Conservation (phyloP, 352 stramenopile genomes). For the Phytophthora ohioensis region DNA sequence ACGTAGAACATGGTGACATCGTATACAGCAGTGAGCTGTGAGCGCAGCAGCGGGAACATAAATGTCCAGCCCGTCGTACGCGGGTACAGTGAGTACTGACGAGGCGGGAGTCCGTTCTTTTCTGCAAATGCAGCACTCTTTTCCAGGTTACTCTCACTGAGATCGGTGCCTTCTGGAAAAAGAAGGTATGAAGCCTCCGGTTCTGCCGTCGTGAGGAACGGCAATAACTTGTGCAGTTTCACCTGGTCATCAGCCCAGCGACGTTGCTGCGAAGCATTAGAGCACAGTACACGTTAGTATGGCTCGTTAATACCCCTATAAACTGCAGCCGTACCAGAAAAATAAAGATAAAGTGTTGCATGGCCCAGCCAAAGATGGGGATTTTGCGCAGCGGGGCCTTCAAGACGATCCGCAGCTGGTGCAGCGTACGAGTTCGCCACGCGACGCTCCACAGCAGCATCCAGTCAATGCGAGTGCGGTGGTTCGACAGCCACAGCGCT, state of each 20-base stretch:
- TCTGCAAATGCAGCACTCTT: constrained; percentile 72
- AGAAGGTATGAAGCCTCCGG: constrained; percentile 75
- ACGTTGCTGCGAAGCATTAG: constrained; percentile 47
- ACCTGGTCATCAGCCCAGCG: constrained; percentile 69
- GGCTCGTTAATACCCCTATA: not conserved
- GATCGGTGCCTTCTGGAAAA: constrained; percentile 86
- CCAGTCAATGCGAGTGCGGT: constrained; percentile 88
- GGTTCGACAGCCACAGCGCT: constrained; percentile 81
- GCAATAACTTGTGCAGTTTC: constrained; percentile 61
- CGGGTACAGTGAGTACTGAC: constrained; percentile 79
- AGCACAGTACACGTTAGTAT: constrained; percentile 5
- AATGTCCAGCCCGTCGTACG: constrained; percentile 81
- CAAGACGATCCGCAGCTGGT: constrained; percentile 75
- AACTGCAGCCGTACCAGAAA: constrained; percentile 56
- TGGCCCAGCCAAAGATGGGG: constrained; percentile 87
- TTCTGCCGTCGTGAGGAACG: constrained; percentile 59
- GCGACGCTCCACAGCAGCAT: constrained; percentile 85
- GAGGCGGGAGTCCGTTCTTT: constrained; percentile 51
- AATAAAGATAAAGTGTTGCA: constrained; percentile 89
- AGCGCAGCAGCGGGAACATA: constrained; percentile 70
- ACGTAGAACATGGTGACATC: constrained; percentile 88
- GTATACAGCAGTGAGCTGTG: constrained; percentile 75
- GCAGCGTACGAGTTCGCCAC: constrained; percentile 57
- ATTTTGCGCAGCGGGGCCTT: constrained; percentile 78
- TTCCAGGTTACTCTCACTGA: constrained; percentile 67